Evolutionary conservation across 768 basidiomycete species (phyloP).

Genomic region (Podaxis sp.): DNA sequence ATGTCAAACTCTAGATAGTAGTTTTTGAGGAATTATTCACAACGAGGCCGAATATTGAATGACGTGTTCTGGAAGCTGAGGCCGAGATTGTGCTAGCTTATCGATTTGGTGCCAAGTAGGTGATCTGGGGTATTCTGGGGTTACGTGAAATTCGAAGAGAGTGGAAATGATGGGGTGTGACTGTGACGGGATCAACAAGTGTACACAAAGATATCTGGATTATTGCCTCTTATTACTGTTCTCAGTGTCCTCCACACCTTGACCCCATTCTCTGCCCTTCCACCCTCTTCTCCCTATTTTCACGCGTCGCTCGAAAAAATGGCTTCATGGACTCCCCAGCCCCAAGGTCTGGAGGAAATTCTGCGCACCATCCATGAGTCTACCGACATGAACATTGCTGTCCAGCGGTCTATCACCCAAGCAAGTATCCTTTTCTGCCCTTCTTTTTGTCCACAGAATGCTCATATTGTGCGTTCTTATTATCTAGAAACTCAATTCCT

Average conservation of each 20-base stretch:
- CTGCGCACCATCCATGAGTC: constrained; percentile 89
- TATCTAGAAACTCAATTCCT: constrained; percentile 79
- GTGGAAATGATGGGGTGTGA: neutral
- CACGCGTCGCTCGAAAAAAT: constrained; percentile 42
- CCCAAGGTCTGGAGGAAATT: constrained; percentile 86
- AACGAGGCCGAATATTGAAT: neutral
- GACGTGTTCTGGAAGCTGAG: neutral
- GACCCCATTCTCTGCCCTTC: constrained; percentile 20
- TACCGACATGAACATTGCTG: constrained; percentile 68
- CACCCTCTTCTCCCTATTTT: constrained; percentile 19
- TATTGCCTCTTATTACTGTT: constrained; percentile 18
- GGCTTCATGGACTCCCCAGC: constrained; percentile 81
- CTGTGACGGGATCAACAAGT: constrained; percentile 16
- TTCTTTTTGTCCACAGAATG: constrained; percentile 13
- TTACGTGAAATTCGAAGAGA: neutral
- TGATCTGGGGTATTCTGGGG: neutral
- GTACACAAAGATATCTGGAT: constrained; percentile 26
- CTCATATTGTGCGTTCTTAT: constrained; percentile 14
- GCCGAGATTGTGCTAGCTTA: neutral
- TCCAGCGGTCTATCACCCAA: constrained; percentile 80
- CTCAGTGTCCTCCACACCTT: constrained; percentile 17
- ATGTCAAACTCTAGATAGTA: neutral
- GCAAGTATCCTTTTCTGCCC: constrained; percentile 34
- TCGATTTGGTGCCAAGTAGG: constrained; percentile 1
- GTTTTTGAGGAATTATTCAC: neutral